Evolutionary conservation across 495 filamentous ascomycete genomes (phyloP), one percentile per base, ranked within the genome.

Genomic region (Neurospora sp.): DNA sequence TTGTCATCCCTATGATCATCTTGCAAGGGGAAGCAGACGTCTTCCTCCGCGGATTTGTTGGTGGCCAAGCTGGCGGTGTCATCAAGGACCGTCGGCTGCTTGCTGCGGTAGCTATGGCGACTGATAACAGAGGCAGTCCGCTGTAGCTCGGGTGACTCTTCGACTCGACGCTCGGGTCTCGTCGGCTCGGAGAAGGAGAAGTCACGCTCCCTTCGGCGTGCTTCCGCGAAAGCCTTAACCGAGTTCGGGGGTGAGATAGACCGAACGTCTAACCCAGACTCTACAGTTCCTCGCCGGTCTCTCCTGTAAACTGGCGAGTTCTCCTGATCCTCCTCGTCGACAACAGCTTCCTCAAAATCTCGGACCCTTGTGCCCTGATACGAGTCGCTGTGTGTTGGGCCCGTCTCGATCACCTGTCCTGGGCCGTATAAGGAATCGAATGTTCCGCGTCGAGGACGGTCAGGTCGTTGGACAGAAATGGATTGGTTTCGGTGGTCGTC

Each of bases 141-240:
- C 72, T 93, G 89, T 31, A 94, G 83, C 42, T 89, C 84, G 16
- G 87, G 84, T 53, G 90, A 88, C 22, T 93, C 93, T 3, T 85
- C 83, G 16, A 71, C 70, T 44, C 82, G 83, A 69, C 79, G 79
- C 59, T 81, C 80, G 0, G 76, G 72, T 69, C 77, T 81, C 22
- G 53, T 65, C 9, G 72, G 71, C 35, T 87, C 86, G 1, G 83
- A 84, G 70, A 84, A 77, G 18, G 88, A 89, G 12, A 88, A 76
- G n/a, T 85, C 85, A 20, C 85, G 83, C 73, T 89, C 87, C 14
- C 87, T 84, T 27, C 87, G 87, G 41, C 88, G 84, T 45, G 88
- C 88, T 74, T 96, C 93, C 4, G 95, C 96, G 81, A 99, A 99
- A 18, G 96, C 96, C 81, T 98, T 95, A 35, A 99, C 96, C 3